A percentile compares a stretch with the other conserved stretches of the same genome.
phyloP scores from a whole-genome alignment of 768 basidiomycete genomes.

The Gautieria morchelliformis region DNA sequence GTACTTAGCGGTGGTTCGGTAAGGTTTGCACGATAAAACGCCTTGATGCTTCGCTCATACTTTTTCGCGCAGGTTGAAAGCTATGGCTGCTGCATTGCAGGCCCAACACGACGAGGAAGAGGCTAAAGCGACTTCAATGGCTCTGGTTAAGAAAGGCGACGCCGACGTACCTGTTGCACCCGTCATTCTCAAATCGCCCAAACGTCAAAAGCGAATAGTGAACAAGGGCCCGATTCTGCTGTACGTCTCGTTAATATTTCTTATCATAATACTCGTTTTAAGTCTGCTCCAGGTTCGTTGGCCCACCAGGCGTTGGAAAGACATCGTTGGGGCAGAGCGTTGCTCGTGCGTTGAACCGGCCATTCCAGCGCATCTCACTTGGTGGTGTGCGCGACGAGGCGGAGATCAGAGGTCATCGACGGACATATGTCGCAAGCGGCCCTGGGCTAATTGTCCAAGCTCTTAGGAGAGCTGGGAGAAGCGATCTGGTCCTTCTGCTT shows the following conservation, averaged over 20 bases:
- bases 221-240: constrained; percentile 57
- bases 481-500: constrained; percentile 74
- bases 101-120: constrained; percentile 13
- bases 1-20: constrained; percentile 81
- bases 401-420: constrained; percentile 63
- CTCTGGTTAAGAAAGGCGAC: constrained; percentile 11
- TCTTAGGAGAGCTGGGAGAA: constrained; percentile 69
- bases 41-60: background rate
- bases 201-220: constrained; percentile 29
- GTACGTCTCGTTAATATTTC: constrained; percentile 31
- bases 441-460: constrained; percentile 83
- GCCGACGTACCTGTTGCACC: constrained; percentile 8
- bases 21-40: constrained; percentile 17
- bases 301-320: constrained; percentile 87
- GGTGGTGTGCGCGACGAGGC: constrained; percentile 93
- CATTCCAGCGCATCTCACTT: constrained; percentile 86
- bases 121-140: constrained; percentile 13
- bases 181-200: constrained; percentile 3
- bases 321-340: constrained; percentile 87
- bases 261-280: background rate
- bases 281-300: constrained; percentile 54
- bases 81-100: constrained; percentile 11
- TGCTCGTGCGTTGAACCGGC: constrained; percentile 70
- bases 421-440: constrained; percentile 89
- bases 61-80: constrained; percentile 21